A percentile compares a stretch with the other conserved stretches of the same genome.
These are phyloP conservation scores for Diaporthe sp. DNA, from an alignment of 2,329 filamentous ascomycete genomes.

Conservation along the genomic window DNA sequence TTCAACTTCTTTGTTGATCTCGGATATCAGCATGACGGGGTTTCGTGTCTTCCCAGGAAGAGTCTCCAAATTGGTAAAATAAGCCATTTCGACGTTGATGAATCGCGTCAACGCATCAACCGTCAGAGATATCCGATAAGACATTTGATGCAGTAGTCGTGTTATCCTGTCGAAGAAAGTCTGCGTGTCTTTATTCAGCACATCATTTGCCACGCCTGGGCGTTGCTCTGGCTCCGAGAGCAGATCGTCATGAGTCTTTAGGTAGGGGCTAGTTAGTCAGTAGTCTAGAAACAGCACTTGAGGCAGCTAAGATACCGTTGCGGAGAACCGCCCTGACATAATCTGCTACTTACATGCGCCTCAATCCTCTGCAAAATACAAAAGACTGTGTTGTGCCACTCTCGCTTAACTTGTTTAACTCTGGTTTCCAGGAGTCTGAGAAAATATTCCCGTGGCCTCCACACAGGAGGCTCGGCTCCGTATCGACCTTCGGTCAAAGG, in stretches of 20 bases:
- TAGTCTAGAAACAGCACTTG: no score
- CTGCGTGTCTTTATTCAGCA: not conserved
- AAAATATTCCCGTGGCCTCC: slow-evolving; percentile 1
- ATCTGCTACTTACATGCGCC: not conserved
- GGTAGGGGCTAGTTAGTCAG: not conserved
- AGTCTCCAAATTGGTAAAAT: not conserved
- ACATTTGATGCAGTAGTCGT: not conserved
- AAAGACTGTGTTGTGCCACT: slow-evolving; percentile 17
- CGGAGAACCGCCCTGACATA: no score
- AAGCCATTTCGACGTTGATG: not conserved
- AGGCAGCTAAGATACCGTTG: no score
- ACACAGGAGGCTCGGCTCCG: not conserved
- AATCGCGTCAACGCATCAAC: not conserved
- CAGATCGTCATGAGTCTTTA: slow-evolving; percentile 7
- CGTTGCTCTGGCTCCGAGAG: not conserved
- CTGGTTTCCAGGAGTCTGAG: not conserved
- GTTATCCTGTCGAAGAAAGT: slow-evolving; percentile 1
- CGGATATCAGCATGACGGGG: not conserved
- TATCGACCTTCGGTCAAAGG: not conserved
- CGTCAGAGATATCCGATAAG: not conserved
- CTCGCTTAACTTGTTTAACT: slow-evolving; percentile 9
- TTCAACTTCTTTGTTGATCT: slow-evolving; percentile 11
- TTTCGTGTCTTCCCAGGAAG: not conserved
- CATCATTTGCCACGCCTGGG: not conserved
- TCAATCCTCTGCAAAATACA: slow-evolving; percentile 1